Percentiles rank a stretch among this genome's conserved stretches.
Conservation (phyloP, 1,139 yeast species). For the Yamadazyma buinensis region DNA sequence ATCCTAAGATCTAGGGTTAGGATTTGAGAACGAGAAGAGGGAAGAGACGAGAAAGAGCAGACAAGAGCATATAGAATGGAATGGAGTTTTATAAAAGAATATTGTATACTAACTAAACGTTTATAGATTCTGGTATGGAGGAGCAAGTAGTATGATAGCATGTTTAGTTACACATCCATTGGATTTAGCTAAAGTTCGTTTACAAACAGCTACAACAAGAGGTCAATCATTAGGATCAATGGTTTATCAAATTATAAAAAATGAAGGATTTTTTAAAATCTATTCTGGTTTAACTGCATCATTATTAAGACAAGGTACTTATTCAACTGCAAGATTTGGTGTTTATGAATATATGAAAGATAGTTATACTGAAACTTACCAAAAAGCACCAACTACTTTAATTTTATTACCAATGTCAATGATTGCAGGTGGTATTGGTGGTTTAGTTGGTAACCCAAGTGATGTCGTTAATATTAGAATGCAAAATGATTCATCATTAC, state of each 20-base stretch:
- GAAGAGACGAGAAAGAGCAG: constrained; percentile 3
- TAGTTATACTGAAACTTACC: constrained; percentile 32
- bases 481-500: constrained; percentile 82
- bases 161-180: constrained; percentile 67
- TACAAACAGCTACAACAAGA: constrained; percentile 68
- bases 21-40: not conserved
- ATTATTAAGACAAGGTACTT: constrained; percentile 79
- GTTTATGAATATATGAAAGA: constrained; percentile 75
- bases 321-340: constrained; percentile 83
- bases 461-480: constrained; percentile 86
- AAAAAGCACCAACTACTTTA: constrained; percentile 34
- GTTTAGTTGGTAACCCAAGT: constrained; percentile 82
- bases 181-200: constrained; percentile 79
- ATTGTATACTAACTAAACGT: constrained; percentile 12
- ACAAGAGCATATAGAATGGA: no score
- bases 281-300: constrained; percentile 84
- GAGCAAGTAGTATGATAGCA: constrained; percentile 66
- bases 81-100: not conserved
- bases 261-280: constrained; percentile 66
- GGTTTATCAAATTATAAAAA: constrained; percentile 53
- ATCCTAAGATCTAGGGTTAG: no score
- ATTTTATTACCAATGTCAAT: constrained; percentile 71
- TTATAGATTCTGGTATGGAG: constrained; percentile 46
- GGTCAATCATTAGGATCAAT: constrained; percentile 61
- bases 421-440: constrained; percentile 82